Evolutionary conservation across 208 protist species (phyloP), one percentile per base, ranked within the genome.

Genomic region (Sergeia podlipaevii): DNA sequence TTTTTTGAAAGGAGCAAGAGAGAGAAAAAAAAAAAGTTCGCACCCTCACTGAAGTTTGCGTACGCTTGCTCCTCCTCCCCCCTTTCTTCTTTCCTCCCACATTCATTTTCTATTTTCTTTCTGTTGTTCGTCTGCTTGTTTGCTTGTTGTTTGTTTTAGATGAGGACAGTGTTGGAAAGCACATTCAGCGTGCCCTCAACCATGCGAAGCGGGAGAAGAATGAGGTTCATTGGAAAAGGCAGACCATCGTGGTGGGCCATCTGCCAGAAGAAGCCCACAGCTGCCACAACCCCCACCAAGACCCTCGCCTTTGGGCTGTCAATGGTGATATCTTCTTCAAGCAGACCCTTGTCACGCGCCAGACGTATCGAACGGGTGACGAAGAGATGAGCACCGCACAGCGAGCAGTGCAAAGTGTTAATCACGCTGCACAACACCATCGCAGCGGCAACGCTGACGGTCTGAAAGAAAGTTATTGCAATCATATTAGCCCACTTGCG

Each of bases 221-320:
- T 8, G 17, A 95, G 1, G 51, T 82, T 88, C 29, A 95, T 51
- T 5, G 89, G 85, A 62, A 95, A 95, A 0, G 80, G 76, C 10
- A 91, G 39, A 13, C 71, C 50, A 20, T 60, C 55, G 36, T 71
- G 50, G 54, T 81, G 65, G 7, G 65, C 52, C 1, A 74, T 32
- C 66, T 95, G 89, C 67, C 82, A 95, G 23, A 84, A 49, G 50
- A 95, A 73, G 28, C 89, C 89, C 39, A 85, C 41, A 38, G 51
- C 42, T 2, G 83, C 70, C 18, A 95, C 49, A 8, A 80, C 61
- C 21, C 45, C 52, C 3, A 83, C 60, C 3, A 88, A 60, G n/a
- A 60, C 38, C 38, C 70, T 67, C 7, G 61, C 70, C 47, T 71
- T 80, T 18, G 33, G 34, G 52, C 44, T 66, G 21, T 81, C 45